Base-by-base conservation (phyloP, 805 yeast genomes). In the Ogataea ramenticola region DNA sequence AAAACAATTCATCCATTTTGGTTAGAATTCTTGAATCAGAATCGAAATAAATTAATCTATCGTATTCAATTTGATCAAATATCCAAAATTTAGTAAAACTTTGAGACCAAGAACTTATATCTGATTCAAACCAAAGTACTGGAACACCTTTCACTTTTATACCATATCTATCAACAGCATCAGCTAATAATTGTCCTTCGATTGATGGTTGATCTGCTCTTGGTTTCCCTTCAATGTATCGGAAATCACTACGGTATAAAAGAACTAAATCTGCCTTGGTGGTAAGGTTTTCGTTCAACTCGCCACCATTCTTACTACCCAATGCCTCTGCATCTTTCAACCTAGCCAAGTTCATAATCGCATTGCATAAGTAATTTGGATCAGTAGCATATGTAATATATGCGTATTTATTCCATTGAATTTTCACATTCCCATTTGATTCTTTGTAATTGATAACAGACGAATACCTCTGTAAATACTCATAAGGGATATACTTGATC, bases 321-420 rank as follows among this genome's bases (percentile, higher is more conserved):
- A n/a, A n/a, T n/a, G n/a, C n/a, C 6, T 16, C 36, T 30, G 3
- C 30, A 15, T 61, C 55, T 30, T 65, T 56, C 40, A 81, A 53
- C 24, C 61, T 62, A 3, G 64, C 55, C 36, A 74, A 67, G 47
- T 77, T 73, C 52, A 78, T 63, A 36, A 80, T 50, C 3, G 80
- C 74, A 39, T 75, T 68, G 47, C 80, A 73, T 43, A 80, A 57
- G 49, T 80, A 77, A 20, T 67, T 62, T 10, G 64, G 50, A 43
- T 71, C 65, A 0, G 86, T 77, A 4, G 82, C 84, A 57, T 80
- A 80, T 42, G 76, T 76, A 5, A 79, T 76, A 54, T 81, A 81
- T 0, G 84, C 86, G 35, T 58, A 64, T 43, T 65, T 62, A 1
- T 57, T 36, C 79, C 79, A 73, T 31, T 69, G 61, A 2, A 71